Evolutionary conservation across 129 eudicot species (phyloP).

Genomic region (Flaveria brownii): DNA sequence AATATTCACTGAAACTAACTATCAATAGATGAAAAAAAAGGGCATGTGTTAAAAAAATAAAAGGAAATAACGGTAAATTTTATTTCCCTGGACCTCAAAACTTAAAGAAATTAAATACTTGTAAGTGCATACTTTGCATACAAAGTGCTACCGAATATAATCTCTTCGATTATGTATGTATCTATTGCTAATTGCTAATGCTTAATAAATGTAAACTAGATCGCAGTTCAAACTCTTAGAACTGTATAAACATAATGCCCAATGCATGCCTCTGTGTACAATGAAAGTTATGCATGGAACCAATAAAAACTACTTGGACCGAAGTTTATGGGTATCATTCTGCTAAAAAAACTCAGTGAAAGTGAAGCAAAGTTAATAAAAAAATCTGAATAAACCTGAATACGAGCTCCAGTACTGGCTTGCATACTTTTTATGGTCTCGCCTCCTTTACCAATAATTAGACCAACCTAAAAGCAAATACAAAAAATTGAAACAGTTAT

Average conservation of each 20-base stretch:
- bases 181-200: no score
- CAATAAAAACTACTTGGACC: neutral
- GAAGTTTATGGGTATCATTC: neutral
- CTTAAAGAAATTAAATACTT: neutral
- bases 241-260: neutral
- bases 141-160: neutral
- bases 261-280: neutral
- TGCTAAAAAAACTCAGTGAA: neutral
- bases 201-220: neutral
- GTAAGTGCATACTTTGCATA: neutral
- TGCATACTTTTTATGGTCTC: conserved; percentile 94
- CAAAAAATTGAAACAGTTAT: neutral
- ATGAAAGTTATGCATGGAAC: neutral
- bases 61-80: neutral
- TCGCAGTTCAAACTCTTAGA: neutral
- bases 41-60: neutral
- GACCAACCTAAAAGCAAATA: conserved; percentile 72
- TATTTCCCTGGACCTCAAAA: conserved; percentile 6
- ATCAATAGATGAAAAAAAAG: neutral
- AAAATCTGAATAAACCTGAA: conserved; percentile 58
- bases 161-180: neutral
- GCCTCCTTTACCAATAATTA: conserved; percentile 97
- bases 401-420: conserved; percentile 82
- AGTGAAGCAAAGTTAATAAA: neutral
- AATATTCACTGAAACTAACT: neutral